Percentiles rank a stretch among this genome's conserved stretches.
Evolutionary conservation across 2,329 filamentous ascomycete species (phyloP).

Genomic region (Alternaria arborescens): DNA sequence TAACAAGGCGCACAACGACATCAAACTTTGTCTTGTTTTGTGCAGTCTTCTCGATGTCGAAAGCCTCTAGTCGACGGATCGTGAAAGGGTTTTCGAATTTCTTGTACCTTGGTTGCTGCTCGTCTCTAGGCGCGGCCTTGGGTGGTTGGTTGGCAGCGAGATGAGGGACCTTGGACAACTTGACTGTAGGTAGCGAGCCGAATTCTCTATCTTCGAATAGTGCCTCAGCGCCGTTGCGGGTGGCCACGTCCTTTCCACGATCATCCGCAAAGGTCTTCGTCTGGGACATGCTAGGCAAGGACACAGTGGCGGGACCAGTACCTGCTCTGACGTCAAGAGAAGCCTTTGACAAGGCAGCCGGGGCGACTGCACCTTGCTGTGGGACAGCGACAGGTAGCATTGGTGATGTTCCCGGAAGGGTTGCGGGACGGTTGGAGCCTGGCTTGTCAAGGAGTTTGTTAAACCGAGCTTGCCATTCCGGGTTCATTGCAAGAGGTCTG

Average conservation of each 20-base stretch:
- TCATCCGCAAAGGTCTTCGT: conserved; percentile 37
- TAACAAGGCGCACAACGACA: conserved; percentile 36
- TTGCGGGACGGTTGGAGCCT: conserved; percentile 41
- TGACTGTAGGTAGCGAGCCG: conserved; percentile 55
- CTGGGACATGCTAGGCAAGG: conserved; percentile 61
- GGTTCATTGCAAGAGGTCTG: conserved; percentile 50
- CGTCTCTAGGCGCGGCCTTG: conserved; percentile 33
- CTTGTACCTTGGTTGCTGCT: conserved; percentile 33
- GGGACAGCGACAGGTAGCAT: conserved; percentile 48
- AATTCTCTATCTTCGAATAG: conserved; percentile 59
- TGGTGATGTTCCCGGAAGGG: conserved; percentile 19
- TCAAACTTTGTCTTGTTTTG: conserved; percentile 34
- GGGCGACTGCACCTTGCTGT: conserved; percentile 60
- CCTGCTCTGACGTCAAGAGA: conserved; percentile 62
- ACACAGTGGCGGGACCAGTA: conserved; percentile 70
- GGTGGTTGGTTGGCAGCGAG: conserved; percentile 44
- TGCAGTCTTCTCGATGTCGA: conserved; percentile 36
- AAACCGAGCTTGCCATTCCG: conserved; percentile 83
- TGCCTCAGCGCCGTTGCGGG: conserved; percentile 53
- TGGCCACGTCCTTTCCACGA: conserved; percentile 46
- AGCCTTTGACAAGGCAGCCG: conserved; percentile 72
- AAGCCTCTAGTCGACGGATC: conserved; percentile 36
- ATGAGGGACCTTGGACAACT: conserved; percentile 43
- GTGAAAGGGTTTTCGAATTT: conserved; percentile 41
- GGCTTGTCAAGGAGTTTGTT: conserved; percentile 77